Percentiles rank a stretch among this genome's conserved stretches.
These are phyloP conservation scores for Trichophyton mentagrophytes DNA, from an alignment of 2,329 filamentous ascomycete genomes.

Conservation along the genomic window DNA sequence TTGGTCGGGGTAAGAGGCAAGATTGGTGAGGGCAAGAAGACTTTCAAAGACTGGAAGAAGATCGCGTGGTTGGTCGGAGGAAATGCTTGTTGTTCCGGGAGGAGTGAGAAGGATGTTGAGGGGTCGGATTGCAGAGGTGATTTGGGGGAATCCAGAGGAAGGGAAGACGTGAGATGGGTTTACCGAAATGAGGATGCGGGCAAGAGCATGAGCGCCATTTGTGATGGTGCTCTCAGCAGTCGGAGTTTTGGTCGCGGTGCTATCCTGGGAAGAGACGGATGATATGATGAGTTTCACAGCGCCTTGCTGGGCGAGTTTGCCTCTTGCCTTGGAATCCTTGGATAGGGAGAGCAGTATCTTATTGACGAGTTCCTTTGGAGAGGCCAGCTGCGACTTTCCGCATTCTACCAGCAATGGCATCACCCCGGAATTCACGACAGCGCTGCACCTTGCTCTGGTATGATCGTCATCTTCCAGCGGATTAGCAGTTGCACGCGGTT, in stretches of 20 bases:
- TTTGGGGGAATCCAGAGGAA: slow-evolving; percentile 55
- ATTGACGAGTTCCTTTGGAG: slow-evolving; percentile 54
- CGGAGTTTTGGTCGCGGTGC: slow-evolving; percentile 28
- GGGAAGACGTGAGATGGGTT: slow-evolving; percentile 78
- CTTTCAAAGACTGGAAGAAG: slow-evolving; percentile 82
- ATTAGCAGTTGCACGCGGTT: slow-evolving; percentile 43
- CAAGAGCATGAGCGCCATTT: slow-evolving; percentile 64
- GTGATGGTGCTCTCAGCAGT: slow-evolving; percentile 31
- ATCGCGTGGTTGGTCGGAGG: slow-evolving; percentile 48
- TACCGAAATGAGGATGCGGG: slow-evolving; percentile 73
- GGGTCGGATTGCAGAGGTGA: slow-evolving; percentile 69
- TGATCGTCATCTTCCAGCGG: slow-evolving; percentile 63
- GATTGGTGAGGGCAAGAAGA: slow-evolving; percentile 83
- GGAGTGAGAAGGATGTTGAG: slow-evolving; percentile 60
- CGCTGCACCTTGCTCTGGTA: slow-evolving; percentile 61
- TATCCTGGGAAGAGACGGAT: slow-evolving; percentile 39
- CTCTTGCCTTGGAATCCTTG: slow-evolving; percentile 58
- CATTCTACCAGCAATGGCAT: slow-evolving; percentile 66
- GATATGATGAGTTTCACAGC: slow-evolving; percentile 72
- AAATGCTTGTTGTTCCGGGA: slow-evolving; percentile 43
- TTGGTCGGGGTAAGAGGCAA: slow-evolving; percentile 52
- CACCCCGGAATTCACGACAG: slow-evolving; percentile 64
- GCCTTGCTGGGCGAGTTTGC: slow-evolving; percentile 82
- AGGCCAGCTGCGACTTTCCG: slow-evolving; percentile 54
- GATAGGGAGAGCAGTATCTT: slow-evolving; percentile 68